Base-by-base conservation (phyloP, 306 rosid genomes). In the Acmispon strigosus region DNA sequence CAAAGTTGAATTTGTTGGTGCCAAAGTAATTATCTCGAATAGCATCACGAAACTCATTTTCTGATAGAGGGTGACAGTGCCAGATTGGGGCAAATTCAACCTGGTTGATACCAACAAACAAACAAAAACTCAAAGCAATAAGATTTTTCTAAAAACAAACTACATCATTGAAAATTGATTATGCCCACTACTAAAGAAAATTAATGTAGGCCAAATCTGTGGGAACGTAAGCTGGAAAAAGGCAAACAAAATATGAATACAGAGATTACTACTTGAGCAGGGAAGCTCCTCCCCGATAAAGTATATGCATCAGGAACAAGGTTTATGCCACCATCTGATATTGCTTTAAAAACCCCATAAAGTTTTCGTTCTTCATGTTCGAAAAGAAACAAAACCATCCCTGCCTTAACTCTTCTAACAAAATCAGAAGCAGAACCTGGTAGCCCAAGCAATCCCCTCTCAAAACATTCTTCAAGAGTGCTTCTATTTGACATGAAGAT, bases 351-450 rank as follows among this genome's bases (percentile, higher is more conserved):
- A 79, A 81, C 78, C 24, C 89, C 92, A 74, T 82, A 20, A 41
- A 84, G 92, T 49, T 76, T 62, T 62, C 86, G 70, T 39, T 62
- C 59, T 66, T 78, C 83, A 74, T 65, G 61, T 60, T 87, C 87
- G 8, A 84, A 87, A 43, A 83, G 83, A 70, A 87, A 87, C 39
- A 85, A 59, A 43, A 77, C 6, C 88, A 87, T 85, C 60, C 89
- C 89, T n/a, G 10, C 72, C 77, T 85, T 76, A 2, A 87, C 75
- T 13, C 37, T 74, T 22, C 39, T 36, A 43, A 87, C 87, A 76
- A 87, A 80, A 34, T 16, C 66, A 29, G 75, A 71, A 1, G 8
- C 5, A 22, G 22, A 3, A 32, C 11, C 27, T 0, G 89, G 86
- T 51, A 87, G 82, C 16, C 89, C 87, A 66, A 84, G 67, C 69